These are phyloP conservation scores for Ganoderma boninense DNA, from an alignment of 1,284 basidiomycete genomes.

Conservation along the genomic window DNA sequence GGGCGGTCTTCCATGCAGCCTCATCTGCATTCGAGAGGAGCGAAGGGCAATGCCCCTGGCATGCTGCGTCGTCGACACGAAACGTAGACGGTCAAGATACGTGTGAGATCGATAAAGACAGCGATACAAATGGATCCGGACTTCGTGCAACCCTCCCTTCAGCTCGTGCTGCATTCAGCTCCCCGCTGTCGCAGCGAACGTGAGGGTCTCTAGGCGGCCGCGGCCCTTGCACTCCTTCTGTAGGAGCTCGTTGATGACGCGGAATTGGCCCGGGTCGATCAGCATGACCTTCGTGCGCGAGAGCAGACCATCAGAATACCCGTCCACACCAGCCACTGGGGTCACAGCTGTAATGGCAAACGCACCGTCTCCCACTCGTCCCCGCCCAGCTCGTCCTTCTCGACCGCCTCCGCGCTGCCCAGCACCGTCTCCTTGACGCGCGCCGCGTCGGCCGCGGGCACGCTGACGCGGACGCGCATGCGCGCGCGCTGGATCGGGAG, in stretches of 20 bases:
- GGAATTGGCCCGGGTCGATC: constrained; percentile 94
- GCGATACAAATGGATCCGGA: neutral
- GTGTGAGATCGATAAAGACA: neutral
- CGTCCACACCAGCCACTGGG: neutral
- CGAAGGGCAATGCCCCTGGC: too few species aligned
- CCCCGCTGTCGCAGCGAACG: constrained; percentile 69
- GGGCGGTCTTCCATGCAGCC: too few species aligned
- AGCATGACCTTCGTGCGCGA: constrained; percentile 72
- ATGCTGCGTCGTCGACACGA: too few species aligned
- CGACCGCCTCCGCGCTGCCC: constrained; percentile 83
- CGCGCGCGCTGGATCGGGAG: constrained; percentile 92
- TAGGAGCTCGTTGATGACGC: constrained; percentile 88
- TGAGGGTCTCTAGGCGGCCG: constrained; percentile 85
- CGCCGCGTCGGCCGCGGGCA: constrained; percentile 82
- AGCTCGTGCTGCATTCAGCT: constrained; percentile 13
- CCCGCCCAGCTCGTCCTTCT: constrained; percentile 79
- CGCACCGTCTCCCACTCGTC: constrained; percentile 92
- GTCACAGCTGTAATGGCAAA: neutral
- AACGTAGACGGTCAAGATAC: too few species aligned
- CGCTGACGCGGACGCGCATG: constrained; percentile 90
- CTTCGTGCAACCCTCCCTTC: neutral
- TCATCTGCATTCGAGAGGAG: too few species aligned
- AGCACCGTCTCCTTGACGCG: constrained; percentile 77
- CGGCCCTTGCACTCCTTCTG: constrained; percentile 91
- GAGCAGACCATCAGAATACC: neutral